A percentile compares a stretch with the other conserved stretches of the same genome.
Conservation (phyloP, 768 basidiomycete genomes). For the Coprinellus aureogranulatus region DNA sequence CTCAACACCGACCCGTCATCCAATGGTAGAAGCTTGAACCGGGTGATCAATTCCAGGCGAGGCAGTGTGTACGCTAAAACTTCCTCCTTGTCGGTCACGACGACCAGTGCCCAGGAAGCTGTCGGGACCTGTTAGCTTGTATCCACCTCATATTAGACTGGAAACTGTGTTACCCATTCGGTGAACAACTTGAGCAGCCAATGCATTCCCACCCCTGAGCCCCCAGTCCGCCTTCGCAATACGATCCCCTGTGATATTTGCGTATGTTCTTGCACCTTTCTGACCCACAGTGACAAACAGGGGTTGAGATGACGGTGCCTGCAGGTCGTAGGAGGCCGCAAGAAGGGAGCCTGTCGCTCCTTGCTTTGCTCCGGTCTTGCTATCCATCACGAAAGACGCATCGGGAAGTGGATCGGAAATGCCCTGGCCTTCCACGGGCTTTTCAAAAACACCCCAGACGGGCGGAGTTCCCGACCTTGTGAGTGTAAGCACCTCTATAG, state of each 20-base stretch:
- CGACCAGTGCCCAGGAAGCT: constrained; percentile 55
- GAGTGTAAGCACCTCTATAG: constrained; percentile 58
- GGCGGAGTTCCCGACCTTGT: constrained; percentile 31
- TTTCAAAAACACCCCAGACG: constrained; percentile 34
- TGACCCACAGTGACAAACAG: constrained; percentile 49
- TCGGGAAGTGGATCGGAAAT: constrained; percentile 44
- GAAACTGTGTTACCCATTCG: constrained; percentile 64
- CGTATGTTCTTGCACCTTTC: constrained; percentile 55
- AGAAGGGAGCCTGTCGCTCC: constrained; percentile 31
- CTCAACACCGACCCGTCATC: constrained; percentile 30
- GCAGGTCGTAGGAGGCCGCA: constrained; percentile 7
- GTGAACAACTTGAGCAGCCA: constrained; percentile 54
- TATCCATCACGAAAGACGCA: constrained; percentile 54
- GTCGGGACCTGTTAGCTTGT: constrained; percentile 1
- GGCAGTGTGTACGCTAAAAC: constrained; percentile 63
- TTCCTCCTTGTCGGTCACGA: constrained; percentile 50
- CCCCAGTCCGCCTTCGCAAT: constrained; percentile 68
- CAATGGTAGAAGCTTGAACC: constrained; percentile 30
- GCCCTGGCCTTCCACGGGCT: constrained; percentile 36
- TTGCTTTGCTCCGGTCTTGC: constrained; percentile 46
- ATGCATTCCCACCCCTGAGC: constrained; percentile 47
- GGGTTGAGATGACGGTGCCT: constrained; percentile 23
- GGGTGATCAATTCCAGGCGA: constrained; percentile 56
- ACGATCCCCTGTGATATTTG: constrained; percentile 63
- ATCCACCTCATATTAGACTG: too few species aligned